Conservation (phyloP, 345 rosid genomes). For the Lumnitzera racemosa region DNA sequence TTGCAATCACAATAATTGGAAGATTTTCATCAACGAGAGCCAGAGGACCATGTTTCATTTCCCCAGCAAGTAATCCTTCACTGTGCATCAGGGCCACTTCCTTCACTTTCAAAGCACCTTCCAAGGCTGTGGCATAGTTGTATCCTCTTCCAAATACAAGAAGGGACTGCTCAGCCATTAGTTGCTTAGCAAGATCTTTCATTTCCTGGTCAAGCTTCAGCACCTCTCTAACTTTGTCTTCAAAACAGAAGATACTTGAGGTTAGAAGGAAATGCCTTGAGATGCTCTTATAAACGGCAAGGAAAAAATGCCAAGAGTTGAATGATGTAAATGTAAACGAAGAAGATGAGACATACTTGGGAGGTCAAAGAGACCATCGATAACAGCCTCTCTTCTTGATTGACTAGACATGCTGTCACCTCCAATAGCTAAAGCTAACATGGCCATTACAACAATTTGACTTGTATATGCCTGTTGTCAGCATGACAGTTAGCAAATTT, state of each 20-base stretch:
- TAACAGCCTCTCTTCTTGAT: slow-evolving; percentile 73
- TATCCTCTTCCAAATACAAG: slow-evolving; percentile 94
- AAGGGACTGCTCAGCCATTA: slow-evolving; percentile 82
- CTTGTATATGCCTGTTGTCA: slow-evolving; percentile 81
- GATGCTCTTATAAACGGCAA: neutral
- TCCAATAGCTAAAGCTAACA: slow-evolving; percentile 93
- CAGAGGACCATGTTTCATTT: slow-evolving; percentile 98
- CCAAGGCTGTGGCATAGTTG: slow-evolving; percentile 82
- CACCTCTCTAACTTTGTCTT: slow-evolving; percentile 82
- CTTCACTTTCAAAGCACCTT: slow-evolving; percentile 92
- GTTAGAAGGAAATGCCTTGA: neutral
- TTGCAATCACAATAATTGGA: slow-evolving; percentile 76
- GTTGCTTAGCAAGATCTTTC: slow-evolving; percentile 69
- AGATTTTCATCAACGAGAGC: slow-evolving; percentile 92
- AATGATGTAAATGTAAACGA: neutral
- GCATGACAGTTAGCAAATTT: slow-evolving; percentile 3
- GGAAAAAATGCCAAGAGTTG: neutral
- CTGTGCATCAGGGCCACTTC: slow-evolving; percentile 98
- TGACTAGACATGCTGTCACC: slow-evolving; percentile 76
- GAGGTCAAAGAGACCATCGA: slow-evolving; percentile 81
- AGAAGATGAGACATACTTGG: slow-evolving; percentile 55
- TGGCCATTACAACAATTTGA: slow-evolving; percentile 95
- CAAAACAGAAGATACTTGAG: slow-evolving; percentile 9
- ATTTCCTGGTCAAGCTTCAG: slow-evolving; percentile 76
- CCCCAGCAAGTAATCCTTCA: slow-evolving; percentile 96